phyloP scores from a whole-genome alignment of 305 asterid genomes.

The Fraxinus nigra region DNA sequence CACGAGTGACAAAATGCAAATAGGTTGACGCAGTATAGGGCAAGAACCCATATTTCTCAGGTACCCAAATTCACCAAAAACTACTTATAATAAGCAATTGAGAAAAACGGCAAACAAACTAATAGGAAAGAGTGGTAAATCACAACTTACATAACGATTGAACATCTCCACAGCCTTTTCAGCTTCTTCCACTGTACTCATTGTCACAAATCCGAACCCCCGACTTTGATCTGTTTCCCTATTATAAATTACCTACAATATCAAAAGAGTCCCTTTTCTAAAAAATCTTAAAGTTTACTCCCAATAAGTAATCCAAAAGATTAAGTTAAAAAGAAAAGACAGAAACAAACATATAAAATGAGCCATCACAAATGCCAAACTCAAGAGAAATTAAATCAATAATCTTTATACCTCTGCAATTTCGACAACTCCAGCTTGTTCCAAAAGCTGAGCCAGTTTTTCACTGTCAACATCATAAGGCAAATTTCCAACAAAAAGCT shows the following conservation, averaged over 20 bases:
- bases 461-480: slow-evolving; percentile 75
- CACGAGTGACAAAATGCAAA: not conserved
- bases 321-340: not conserved
- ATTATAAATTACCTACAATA: slow-evolving; percentile 73
- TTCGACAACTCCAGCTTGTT: slow-evolving; percentile 86
- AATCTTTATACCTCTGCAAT: slow-evolving; percentile 66
- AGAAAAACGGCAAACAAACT: not conserved
- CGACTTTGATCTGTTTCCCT: slow-evolving; percentile 87
- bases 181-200: slow-evolving; percentile 87
- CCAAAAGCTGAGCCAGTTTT: slow-evolving; percentile 67
- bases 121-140: not conserved
- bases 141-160: slow-evolving; percentile 60
- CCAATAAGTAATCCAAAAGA: not conserved
- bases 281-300: not conserved
- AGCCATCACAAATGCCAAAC: not conserved
- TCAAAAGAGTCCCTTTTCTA: slow-evolving; percentile 4
- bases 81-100: not conserved
- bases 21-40: not conserved
- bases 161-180: slow-evolving; percentile 79
- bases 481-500: slow-evolving; percentile 85
- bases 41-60: not conserved
- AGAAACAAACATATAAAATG: not conserved
- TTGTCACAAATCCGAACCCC: slow-evolving; percentile 91
- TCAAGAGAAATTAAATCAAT: not conserved
- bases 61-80: not conserved